Evolutionary conservation across 148 eudicot species (phyloP).

Genomic region (Camellia sinensis): DNA sequence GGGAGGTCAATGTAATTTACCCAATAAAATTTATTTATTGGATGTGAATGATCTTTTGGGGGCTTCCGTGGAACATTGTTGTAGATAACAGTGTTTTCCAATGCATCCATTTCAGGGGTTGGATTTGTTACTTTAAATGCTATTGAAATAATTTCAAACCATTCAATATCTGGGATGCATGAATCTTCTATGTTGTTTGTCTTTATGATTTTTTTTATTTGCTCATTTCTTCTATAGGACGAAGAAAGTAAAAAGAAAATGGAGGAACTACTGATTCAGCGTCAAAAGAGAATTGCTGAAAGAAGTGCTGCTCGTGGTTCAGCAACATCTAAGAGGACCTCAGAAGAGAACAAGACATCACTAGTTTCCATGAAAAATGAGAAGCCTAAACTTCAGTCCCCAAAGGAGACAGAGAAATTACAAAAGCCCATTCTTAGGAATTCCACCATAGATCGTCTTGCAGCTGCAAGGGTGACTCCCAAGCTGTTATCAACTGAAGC

Average conservation of each 20-base stretch:
- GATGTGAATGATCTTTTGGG: neutral
- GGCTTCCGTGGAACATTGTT: neutral
- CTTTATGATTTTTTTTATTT: neutral
- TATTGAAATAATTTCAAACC: neutral
- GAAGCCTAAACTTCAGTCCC: conserved; percentile 35
- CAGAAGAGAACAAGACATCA: conserved; percentile 35
- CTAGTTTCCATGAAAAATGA: conserved; percentile 21
- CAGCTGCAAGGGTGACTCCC: conserved; percentile 51
- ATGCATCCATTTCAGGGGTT: neutral
- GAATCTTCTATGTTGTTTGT: neutral
- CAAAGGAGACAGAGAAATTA: conserved; percentile 32
- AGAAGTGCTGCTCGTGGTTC: conserved; percentile 46
- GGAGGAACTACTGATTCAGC: conserved; percentile 52
- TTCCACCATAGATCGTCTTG: conserved; percentile 77
- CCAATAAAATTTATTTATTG: neutral
- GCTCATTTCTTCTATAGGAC: conserved; percentile 34
- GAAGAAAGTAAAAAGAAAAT: conserved; percentile 68
- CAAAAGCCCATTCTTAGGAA: conserved; percentile 53
- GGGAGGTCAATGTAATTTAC: too few relatives aligned
- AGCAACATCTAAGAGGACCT: conserved; percentile 24
- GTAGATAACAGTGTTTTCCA: neutral
- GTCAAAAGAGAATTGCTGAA: conserved; percentile 81
- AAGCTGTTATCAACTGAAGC: conserved; percentile 36
- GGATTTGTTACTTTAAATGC: too few relatives aligned
- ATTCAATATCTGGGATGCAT: neutral